A percentile compares a stretch with the other conserved stretches of the same genome.
Conservation (phyloP, 306 rosid genomes). For the Inga laurina region DNA sequence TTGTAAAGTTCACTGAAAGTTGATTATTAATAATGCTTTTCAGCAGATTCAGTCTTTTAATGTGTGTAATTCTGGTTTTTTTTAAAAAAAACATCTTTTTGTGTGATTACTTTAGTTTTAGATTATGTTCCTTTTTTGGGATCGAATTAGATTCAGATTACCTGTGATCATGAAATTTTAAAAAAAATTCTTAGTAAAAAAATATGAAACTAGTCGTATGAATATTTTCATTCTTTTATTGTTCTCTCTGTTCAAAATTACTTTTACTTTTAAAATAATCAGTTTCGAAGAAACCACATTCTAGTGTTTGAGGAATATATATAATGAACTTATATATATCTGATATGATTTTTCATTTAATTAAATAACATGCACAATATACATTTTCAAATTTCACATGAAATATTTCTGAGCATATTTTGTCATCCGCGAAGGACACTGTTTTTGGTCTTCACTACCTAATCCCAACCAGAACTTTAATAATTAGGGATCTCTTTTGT, state of each 20-base stretch:
- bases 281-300: no score
- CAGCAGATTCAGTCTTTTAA: neutral
- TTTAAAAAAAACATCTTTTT: no score
- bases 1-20: neutral
- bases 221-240: neutral
- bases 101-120: no score
- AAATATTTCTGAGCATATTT: neutral
- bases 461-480: constrained; percentile 18
- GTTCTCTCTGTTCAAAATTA: no score
- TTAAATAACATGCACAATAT: neutral
- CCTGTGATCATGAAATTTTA: no score
- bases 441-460: constrained; percentile 3
- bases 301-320: neutral
- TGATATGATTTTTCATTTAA: no score
- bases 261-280: neutral
- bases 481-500: constrained; percentile 1
- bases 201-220: neutral
- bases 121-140: no score
- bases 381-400: no score
- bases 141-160: no score
- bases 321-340: no score
- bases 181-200: no score
- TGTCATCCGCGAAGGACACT: neutral
- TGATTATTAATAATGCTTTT: neutral
- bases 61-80: neutral